Conservation (phyloP, 305 asterid species). For the Fraxinus sp. region DNA sequence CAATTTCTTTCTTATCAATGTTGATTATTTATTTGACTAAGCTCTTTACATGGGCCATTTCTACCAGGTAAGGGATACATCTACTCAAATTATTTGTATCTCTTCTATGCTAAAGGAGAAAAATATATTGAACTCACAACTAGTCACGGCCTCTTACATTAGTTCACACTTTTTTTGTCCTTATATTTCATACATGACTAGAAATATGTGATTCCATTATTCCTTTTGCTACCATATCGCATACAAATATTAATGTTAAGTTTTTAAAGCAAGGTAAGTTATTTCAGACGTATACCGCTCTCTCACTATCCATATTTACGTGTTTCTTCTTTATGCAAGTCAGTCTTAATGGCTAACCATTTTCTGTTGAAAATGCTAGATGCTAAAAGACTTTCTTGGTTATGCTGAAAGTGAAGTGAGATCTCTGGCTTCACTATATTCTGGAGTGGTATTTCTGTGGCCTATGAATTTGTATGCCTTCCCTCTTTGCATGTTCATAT, state of each 20-base stretch:
- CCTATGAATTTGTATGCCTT: not conserved
- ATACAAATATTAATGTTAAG: not conserved
- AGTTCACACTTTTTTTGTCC: not conserved
- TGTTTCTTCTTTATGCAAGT: not conserved
- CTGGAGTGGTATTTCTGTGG: constrained; percentile 62
- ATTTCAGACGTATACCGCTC: not conserved
- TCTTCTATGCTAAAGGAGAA: not conserved
- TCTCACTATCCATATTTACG: not conserved
- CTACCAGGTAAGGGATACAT: not conserved
- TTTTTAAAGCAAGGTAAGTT: not conserved
- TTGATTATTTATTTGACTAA: not conserved
- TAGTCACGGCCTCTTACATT: not conserved
- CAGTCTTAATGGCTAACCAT: constrained; percentile 11
- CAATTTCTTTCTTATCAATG: not conserved
- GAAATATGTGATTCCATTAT: not conserved
- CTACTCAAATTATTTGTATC: not conserved
- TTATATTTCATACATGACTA: not conserved
- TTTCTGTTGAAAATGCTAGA: constrained; percentile 38
- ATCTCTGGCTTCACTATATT: constrained; percentile 68
- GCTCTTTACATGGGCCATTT: not conserved
- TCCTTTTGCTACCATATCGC: not conserved
- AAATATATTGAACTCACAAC: not conserved
- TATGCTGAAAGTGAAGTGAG: constrained; percentile 72
- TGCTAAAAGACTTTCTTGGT: constrained; percentile 58
- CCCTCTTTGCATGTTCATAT: not conserved